Evolutionary conservation across 2,329 filamentous ascomycete genomes (phyloP).

Genomic region (Penicillium sp.): DNA sequence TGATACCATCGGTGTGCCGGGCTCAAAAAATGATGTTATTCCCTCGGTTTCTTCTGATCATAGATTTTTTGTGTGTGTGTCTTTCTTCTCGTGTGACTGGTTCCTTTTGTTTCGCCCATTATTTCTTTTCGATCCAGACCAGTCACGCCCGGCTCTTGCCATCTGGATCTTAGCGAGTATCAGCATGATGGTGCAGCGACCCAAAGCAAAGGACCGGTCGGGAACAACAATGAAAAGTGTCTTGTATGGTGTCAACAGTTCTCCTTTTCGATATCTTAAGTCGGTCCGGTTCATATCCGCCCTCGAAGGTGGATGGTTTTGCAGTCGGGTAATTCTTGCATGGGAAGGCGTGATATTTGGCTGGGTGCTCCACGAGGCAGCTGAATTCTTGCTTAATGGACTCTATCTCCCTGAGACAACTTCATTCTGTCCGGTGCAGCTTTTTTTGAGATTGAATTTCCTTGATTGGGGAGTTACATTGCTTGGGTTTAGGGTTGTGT

Average conservation of each 20-base stretch:
- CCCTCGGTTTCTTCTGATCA: conserved; percentile 27
- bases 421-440: too few species aligned
- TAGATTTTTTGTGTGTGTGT: conserved; percentile 32
- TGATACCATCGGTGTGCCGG: conserved; percentile 31
- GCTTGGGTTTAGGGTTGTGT: conserved; percentile 2
- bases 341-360: neutral
- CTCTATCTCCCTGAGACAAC: neutral
- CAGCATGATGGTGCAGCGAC: conserved; percentile 28
- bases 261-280: neutral
- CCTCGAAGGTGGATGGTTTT: neutral
- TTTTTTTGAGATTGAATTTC: neutral
- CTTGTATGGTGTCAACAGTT: conserved; percentile 17
- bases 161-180: conserved; percentile 32
- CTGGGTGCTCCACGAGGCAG: neutral
- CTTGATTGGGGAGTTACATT: neutral
- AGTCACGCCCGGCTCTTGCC: conserved; percentile 14
- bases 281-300: neutral
- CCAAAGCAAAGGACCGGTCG: conserved; percentile 22
- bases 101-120: conserved; percentile 11
- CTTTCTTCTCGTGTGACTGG: conserved; percentile 15
- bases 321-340: neutral
- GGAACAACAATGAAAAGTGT: conserved; percentile 20
- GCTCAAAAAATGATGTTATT: conserved; percentile 30
- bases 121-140: conserved; percentile 23
- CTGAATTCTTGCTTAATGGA: neutral